A percentile compares a stretch with the other conserved stretches of the same genome.
These are phyloP conservation scores for Sugiyamaella smithiae DNA, from an alignment of 805 yeast genomes.

Conservation along the genomic window DNA sequence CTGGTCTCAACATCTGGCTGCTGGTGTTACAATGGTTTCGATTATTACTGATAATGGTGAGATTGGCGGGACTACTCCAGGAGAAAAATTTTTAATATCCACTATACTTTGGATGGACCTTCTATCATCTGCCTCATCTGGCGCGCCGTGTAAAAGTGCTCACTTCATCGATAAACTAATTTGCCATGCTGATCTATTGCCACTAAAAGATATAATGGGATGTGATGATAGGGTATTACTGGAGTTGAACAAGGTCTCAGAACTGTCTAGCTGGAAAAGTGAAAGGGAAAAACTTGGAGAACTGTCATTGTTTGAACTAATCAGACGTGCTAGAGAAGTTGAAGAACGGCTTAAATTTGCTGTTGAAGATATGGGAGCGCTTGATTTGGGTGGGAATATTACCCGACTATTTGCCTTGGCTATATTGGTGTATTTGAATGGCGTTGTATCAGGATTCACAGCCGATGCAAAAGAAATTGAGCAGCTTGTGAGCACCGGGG, in stretches of 20 bases:
- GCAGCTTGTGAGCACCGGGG: conserved; percentile 7
- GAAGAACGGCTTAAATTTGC: conserved; percentile 5
- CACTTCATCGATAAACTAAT: conserved; percentile 5
- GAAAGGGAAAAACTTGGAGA: background rate
- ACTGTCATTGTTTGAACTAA: conserved; percentile 4
- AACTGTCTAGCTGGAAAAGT: conserved; percentile 2
- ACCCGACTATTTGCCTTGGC: conserved; percentile 14
- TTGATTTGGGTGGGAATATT: conserved; percentile 7
- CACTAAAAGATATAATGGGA: conserved; percentile 15
- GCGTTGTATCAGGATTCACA: conserved; percentile 13
- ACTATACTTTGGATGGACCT: conserved; percentile 14
- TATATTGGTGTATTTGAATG: conserved; percentile 12
- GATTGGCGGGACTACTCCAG: background rate
- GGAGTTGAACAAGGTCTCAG: conserved; percentile 11
- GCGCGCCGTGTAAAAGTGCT: background rate
- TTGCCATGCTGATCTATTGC: background rate
- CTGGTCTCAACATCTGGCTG: conserved; percentile 10
- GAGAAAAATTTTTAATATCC: conserved; percentile 7
- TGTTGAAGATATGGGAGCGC: background rate
- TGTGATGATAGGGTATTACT: conserved; percentile 7
- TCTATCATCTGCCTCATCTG: conserved; percentile 7
- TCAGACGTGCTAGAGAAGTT: background rate
- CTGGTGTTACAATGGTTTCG: conserved; percentile 8
- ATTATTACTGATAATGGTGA: conserved; percentile 4
- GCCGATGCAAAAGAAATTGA: conserved; percentile 10